phyloP scores from a whole-genome alignment of 1,284 basidiomycete genomes.

The Leccinum holopus region DNA sequence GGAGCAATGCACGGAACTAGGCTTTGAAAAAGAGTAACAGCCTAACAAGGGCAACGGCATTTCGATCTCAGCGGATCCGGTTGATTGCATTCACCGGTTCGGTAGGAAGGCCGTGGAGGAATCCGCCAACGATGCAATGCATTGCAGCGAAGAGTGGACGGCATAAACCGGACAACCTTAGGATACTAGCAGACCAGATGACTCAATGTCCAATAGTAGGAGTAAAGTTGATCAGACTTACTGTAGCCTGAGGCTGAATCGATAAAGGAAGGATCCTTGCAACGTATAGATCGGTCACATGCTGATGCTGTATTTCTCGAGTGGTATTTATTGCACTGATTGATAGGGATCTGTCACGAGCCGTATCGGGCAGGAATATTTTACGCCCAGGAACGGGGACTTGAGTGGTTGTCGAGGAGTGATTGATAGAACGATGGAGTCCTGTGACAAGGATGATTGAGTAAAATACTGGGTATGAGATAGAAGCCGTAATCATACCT shows the following conservation, averaged over 20 bases:
- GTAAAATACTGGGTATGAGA: neutral
- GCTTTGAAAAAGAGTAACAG: neutral
- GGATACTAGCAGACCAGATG: neutral
- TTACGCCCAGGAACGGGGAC: conserved; percentile 28
- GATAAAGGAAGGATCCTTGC: neutral
- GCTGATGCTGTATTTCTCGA: neutral
- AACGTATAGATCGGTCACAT: neutral
- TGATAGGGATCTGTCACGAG: conserved; percentile 33
- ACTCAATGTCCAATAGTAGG: neutral
- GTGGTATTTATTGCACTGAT: conserved; percentile 8
- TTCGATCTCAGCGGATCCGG: neutral
- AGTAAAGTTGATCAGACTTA: neutral
- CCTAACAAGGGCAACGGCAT: neutral
- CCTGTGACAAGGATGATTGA: conserved; percentile 17
- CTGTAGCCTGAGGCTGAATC: neutral
- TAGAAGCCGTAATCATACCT: conserved; percentile 15
- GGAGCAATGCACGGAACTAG: neutral
- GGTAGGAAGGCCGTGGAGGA: neutral
- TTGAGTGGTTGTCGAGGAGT: conserved; percentile 28
- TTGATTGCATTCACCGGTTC: neutral
- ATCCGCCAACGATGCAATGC: neutral
- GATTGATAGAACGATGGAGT: conserved; percentile 30
- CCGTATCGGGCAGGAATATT: conserved; percentile 23
- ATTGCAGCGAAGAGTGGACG: neutral
- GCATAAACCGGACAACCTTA: neutral